Base-by-base conservation (phyloP, 2,329 filamentous ascomycete genomes). In the Magnaporthales sp. region DNA sequence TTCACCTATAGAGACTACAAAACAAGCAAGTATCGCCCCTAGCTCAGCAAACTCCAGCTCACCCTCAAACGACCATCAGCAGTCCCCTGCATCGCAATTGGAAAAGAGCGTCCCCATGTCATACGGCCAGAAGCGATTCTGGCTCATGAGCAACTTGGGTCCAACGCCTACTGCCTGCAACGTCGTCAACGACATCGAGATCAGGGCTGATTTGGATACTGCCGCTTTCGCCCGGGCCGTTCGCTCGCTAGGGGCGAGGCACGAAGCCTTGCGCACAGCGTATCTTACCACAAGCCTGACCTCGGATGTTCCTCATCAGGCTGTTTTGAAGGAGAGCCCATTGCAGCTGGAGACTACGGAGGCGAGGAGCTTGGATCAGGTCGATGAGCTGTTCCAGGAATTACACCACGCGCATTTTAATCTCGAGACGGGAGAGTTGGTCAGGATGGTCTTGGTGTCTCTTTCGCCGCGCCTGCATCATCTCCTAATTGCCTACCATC, bases 141-240 rank as follows among this genome's bases (percentile, higher is more conserved):
- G 78, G 78, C 79, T 80, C 67, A 67, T 78, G 0, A 68, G 69
- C 4, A 67, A 71, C 7, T 73, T 71, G 3, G 29, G 80, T 2
- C 68, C 78, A 8, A 76, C 82, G 62, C 72, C 72, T 8, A 78
- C 75, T 0, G 75, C 77, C 1, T 78, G 75, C 68, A 84, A 84
- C 68, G 72, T 77, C 31, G 75, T 77, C 0, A 69, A 74, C 1
- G 70, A 64, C 0, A 72, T 74, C 66, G 67, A 72, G 1, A 58
- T 82, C 3, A 70, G 58, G 0, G 80, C 80, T 0, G 65, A 62
- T 2, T 51, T 83, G 0, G 65, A 69, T 1, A 46, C 78, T 19
- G 67, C 68, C 8, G 66, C 72, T 1, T 69, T 82, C 8, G 62
- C 29, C n/a, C 11, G 30, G 3, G 29, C 62, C 5, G 62, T 63